Evolutionary conservation across 1,139 yeast genomes (phyloP), one percentile per base, ranked within the genome.

Genomic region (Taphrina communis): DNA sequence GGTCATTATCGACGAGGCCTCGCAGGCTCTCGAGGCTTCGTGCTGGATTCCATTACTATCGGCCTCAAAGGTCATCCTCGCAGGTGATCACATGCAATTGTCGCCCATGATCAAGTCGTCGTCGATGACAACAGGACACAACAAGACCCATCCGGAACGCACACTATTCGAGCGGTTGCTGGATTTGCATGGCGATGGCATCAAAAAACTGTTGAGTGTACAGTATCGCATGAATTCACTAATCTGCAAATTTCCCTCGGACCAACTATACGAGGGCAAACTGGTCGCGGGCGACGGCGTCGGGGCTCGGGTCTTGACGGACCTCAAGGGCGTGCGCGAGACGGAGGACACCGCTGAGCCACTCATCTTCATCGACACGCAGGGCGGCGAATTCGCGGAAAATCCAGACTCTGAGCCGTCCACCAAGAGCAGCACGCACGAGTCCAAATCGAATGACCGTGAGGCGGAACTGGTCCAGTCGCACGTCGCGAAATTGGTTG

Each of bases 31-130:
- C 69, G 97, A 94, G 75, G 97, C 98, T 0, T 97, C 94, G 75
- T 92, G 97, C 76, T 93, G 98, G 98, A 91, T 94, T 41, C 98
- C 99, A 0, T 72, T 94, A n/a, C 81, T 90, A 17, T 82, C 85
- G 5, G 84, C 87, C 50, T 83, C 83, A 52, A 82, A 87, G 70
- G 77, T 93, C 41, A 85, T 93, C 0, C 83, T 79, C 42, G 81
- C 82, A 11, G 82, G 82, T 14, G 98, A 93, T 76, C 89, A 91
- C 75, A 86, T 87, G 80, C 97, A 93, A 77, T 80, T 93, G 48
- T 93, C 97, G 1, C 78, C 79, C 6, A 76, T 80, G 6, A 77
- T 80, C 51, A 79, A 77, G 65, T 75, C 77, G 6, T 59, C 72
- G 44, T 7, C 42, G 31, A n/a, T n/a, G n/a, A n/a, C n/a, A n/a